Percentiles rank a stretch among this genome's conserved stretches.
These are phyloP conservation scores for Coemansia umbellata DNA, from an alignment of 192 early-diverging fungal genomes.

Conservation along the genomic window DNA sequence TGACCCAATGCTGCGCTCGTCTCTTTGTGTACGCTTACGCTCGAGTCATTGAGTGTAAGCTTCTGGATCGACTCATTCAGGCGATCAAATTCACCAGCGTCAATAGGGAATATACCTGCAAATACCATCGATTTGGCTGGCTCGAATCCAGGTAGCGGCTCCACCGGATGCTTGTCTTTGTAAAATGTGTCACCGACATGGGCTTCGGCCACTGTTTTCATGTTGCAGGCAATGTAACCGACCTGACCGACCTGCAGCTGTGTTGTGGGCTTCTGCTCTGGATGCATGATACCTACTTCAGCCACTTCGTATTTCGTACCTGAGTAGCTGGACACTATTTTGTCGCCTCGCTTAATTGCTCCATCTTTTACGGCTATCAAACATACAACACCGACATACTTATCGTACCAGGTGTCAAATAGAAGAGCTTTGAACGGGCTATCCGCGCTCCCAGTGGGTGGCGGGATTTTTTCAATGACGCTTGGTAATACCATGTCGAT, in stretches of 20 bases:
- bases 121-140: conserved; percentile 97
- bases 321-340: conserved; percentile 75
- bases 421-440: conserved; percentile 82
- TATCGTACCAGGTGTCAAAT: conserved; percentile 97
- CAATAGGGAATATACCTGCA: conserved; percentile 90
- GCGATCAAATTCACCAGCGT: conserved; percentile 81
- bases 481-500: conserved; percentile 68
- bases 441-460: conserved; percentile 61
- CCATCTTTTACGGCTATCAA: conserved; percentile 89
- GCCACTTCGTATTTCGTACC: conserved; percentile 79
- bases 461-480: conserved; percentile 76
- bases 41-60: conserved; percentile 93
- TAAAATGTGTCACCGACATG: conserved; percentile 95
- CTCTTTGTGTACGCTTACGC: conserved; percentile 82
- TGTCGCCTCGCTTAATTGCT: conserved; percentile 67
- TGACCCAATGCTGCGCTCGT: conserved; percentile 86
- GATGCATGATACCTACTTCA: conserved; percentile 94
- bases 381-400: conserved; percentile 96
- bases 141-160: conserved; percentile 84
- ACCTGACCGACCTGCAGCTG: conserved; percentile 66
- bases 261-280: conserved; percentile 68
- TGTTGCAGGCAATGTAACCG: conserved; percentile 86
- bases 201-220: conserved; percentile 91
- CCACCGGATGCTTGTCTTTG: conserved; percentile 59
- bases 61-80: conserved; percentile 89